These are phyloP conservation scores for Bryoglossum gracile DNA, from an alignment of 495 filamentous ascomycete genomes.

Conservation along the genomic window DNA sequence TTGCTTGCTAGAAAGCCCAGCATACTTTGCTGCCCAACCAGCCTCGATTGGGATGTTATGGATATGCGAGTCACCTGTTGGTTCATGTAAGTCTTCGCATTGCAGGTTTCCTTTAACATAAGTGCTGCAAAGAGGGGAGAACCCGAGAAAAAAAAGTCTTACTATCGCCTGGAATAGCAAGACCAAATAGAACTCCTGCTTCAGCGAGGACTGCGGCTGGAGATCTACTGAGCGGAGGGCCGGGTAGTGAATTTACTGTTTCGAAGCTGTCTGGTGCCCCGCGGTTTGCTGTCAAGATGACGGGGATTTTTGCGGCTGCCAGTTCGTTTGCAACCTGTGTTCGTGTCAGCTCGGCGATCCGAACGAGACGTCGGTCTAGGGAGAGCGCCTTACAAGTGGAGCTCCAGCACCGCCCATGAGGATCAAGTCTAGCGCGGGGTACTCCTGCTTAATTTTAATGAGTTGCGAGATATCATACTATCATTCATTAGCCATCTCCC, in stretches of 20 bases:
- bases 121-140: neutral
- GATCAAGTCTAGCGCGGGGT: constrained; percentile 23
- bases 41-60: constrained; percentile 28
- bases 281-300: constrained; percentile 33
- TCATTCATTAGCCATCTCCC: neutral
- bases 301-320: constrained; percentile 31
- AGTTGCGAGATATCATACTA: constrained; percentile 33
- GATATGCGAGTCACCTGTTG: constrained; percentile 21
- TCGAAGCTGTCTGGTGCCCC: constrained; percentile 29
- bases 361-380: neutral
- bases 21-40: constrained; percentile 29
- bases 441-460: constrained; percentile 28
- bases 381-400: constrained; percentile 20
- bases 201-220: constrained; percentile 29
- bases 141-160: constrained; percentile 1
- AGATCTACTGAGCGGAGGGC: constrained; percentile 30
- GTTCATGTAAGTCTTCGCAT: neutral
- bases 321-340: constrained; percentile 32
- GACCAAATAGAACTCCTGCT: constrained; percentile 29
- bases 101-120: neutral
- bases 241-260: constrained; percentile 26
- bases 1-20: constrained; percentile 19
- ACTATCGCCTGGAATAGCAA: constrained; percentile 21
- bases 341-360: neutral
- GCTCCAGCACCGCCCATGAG: constrained; percentile 33